A percentile compares a stretch with the other conserved stretches of the same genome.
Conservation (phyloP, 768 basidiomycete species). For the Xanthoconium purpureum region DNA sequence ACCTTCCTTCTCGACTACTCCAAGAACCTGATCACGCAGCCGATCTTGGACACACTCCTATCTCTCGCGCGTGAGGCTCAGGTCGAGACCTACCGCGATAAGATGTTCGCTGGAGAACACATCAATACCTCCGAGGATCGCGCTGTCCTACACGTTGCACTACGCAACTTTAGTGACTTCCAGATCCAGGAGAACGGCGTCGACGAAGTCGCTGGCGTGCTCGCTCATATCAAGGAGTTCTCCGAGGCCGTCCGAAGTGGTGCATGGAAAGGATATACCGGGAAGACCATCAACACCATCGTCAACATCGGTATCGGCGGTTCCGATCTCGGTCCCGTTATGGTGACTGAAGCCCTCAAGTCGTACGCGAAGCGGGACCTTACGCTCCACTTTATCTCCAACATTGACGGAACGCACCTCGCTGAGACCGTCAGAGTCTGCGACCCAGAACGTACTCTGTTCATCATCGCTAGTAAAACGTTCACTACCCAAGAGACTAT, state of each 20-base stretch:
- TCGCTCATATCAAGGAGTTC: conserved; percentile 91
- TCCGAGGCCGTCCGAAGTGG: conserved; percentile 81
- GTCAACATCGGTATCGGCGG: conserved; percentile 99
- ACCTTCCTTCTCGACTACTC: conserved; percentile 94
- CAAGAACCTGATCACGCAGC: conserved; percentile 90
- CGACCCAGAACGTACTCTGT: conserved; percentile 89
- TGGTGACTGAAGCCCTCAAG: conserved; percentile 98
- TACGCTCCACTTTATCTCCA: conserved; percentile 86
- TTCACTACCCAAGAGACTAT: conserved; percentile 99
- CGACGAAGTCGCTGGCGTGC: conserved; percentile 76
- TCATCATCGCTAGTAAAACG: conserved; percentile 98
- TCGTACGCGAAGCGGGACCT: conserved; percentile 88
- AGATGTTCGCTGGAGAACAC: conserved; percentile 94
- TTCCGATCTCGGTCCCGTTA: conserved; percentile 96
- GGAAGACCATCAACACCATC: conserved; percentile 89
- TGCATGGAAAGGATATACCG: conserved; percentile 95
- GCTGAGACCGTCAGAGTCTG: conserved; percentile 80
- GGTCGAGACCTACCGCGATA: conserved; percentile 80
- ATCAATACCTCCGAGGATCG: conserved; percentile 99
- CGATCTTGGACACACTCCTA: conserved; percentile 76
- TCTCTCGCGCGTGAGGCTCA: conserved; percentile 80
- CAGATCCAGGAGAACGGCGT: conserved; percentile 78
- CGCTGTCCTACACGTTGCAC: conserved; percentile 91
- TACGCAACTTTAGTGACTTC: conserved; percentile 78
- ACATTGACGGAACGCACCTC: conserved; percentile 97